These are phyloP conservation scores for Metschnikowia picachoensis DNA, from an alignment of 805 yeast genomes.

Conservation along the genomic window DNA sequence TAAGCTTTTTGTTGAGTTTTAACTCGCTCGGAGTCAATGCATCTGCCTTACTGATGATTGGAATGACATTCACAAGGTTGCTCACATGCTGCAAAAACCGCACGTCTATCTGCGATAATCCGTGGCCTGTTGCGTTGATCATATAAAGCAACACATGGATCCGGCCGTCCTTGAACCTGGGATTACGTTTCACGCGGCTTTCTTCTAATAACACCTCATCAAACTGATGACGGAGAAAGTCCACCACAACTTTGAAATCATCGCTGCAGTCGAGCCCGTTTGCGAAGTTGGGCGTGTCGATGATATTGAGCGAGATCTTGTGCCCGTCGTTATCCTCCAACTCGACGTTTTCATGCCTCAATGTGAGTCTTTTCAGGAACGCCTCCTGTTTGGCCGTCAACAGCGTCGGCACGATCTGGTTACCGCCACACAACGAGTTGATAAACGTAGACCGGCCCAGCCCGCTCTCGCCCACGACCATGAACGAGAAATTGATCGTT, in stretches of 20 bases:
- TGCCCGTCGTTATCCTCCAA: conserved; percentile 83
- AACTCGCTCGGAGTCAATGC: conserved; percentile 43
- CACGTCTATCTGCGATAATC: conserved; percentile 40
- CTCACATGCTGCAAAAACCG: conserved; percentile 40
- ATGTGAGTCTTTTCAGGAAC: conserved; percentile 44
- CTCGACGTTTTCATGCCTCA: conserved; percentile 79
- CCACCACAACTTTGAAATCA: conserved; percentile 67
- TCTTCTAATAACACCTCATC: conserved; percentile 81
- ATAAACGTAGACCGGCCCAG: conserved; percentile 89
- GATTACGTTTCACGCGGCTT: conserved; percentile 77
- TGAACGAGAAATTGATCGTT: conserved; percentile 77
- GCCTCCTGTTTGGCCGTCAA: conserved; percentile 60
- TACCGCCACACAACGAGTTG: conserved; percentile 85
- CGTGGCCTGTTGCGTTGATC: conserved; percentile 46
- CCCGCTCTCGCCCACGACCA: conserved; percentile 87
- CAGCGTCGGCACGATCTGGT: conserved; percentile 66
- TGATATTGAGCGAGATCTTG: conserved; percentile 68
- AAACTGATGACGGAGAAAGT: conserved; percentile 75
- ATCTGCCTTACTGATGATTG: conserved; percentile 43
- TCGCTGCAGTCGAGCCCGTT: conserved; percentile 65
- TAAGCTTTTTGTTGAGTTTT: conserved; percentile 65
- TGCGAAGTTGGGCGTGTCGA: conserved; percentile 85
- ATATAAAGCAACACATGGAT: conserved; percentile 57
- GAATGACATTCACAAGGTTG: conserved; percentile 41
- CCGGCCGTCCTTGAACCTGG: conserved; percentile 79